phyloP scores from a whole-genome alignment of 441 rosid genomes.

The Flueggea neowawraea region DNA sequence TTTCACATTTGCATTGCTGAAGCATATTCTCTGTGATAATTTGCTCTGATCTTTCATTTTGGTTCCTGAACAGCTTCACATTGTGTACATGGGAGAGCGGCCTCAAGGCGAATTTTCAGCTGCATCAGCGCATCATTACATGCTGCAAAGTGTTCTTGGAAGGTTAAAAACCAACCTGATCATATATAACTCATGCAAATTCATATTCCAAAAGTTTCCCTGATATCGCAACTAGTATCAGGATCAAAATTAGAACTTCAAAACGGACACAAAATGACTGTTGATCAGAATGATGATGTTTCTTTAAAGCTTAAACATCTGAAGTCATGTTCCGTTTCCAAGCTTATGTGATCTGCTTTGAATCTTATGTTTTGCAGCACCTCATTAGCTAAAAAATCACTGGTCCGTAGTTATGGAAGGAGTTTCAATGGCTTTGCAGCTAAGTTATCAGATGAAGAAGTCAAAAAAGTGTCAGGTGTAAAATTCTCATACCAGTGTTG shows the following conservation, averaged over 20 bases:
- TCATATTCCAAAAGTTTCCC: neutral
- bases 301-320: no score
- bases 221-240: no score
- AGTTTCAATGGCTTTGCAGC: conserved; percentile 84
- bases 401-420: conserved; percentile 55
- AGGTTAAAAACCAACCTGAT: conserved; percentile 20
- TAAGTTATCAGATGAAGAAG: conserved; percentile 48
- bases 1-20: no score
- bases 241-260: no score
- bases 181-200: neutral
- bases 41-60: no score
- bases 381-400: conserved; percentile 28
- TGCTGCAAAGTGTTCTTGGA: conserved; percentile 33
- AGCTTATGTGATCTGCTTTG: neutral
- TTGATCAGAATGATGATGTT: no score
- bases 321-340: no score
- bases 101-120: conserved; percentile 22
- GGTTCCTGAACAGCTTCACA: conserved; percentile 20
- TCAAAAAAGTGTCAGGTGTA: conserved; percentile 24
- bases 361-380: conserved; percentile 16
- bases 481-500: neutral
- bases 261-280: no score
- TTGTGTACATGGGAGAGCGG: conserved; percentile 40
- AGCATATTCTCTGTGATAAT: no score
- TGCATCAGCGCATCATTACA: conserved; percentile 24